These are phyloP conservation scores for Lodderomyces margitis DNA, from an alignment of 1,139 yeast species.

Conservation along the genomic window DNA sequence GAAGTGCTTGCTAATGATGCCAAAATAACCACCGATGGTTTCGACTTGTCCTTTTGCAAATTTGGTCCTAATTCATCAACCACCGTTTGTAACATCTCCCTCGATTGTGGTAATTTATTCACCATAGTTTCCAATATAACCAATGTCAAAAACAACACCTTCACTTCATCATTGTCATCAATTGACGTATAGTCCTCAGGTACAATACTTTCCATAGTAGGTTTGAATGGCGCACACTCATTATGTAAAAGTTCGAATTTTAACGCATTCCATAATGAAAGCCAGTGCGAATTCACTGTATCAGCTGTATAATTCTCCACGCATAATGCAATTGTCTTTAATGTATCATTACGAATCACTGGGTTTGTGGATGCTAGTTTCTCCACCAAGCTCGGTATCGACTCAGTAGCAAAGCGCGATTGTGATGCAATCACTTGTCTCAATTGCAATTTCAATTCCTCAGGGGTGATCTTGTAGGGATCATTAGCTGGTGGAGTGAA, in stretches of 20 bases:
- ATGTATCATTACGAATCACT: slow-evolving; percentile 71
- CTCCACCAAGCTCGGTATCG: slow-evolving; percentile 75
- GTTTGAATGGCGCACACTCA: slow-evolving; percentile 42
- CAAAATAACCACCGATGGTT: slow-evolving; percentile 60
- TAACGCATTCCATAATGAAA: slow-evolving; percentile 79
- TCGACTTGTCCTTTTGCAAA: slow-evolving; percentile 53
- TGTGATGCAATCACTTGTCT: slow-evolving; percentile 63
- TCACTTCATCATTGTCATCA: slow-evolving; percentile 40
- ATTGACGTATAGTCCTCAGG: slow-evolving; percentile 30
- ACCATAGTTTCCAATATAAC: slow-evolving; percentile 46
- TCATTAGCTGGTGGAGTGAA: slow-evolving; percentile 92
- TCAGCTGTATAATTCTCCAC: slow-evolving; percentile 49
- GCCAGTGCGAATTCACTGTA: slow-evolving; percentile 59
- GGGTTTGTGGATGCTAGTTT: slow-evolving; percentile 84
- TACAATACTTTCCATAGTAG: slow-evolving; percentile 23
- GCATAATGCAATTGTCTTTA: slow-evolving; percentile 60
- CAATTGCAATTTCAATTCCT: slow-evolving; percentile 62
- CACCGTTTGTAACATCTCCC: slow-evolving; percentile 37
- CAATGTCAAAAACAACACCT: slow-evolving; percentile 47
- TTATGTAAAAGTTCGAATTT: slow-evolving; percentile 85
- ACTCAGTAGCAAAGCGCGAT: slow-evolving; percentile 64
- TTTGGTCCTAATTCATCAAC: slow-evolving; percentile 58
- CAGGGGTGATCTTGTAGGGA: slow-evolving; percentile 79
- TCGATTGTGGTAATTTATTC: slow-evolving; percentile 26
- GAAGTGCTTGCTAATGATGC: slow-evolving; percentile 49